Base-by-base conservation (phyloP, 331 rosid genomes). In the Rosa hybrid region DNA sequence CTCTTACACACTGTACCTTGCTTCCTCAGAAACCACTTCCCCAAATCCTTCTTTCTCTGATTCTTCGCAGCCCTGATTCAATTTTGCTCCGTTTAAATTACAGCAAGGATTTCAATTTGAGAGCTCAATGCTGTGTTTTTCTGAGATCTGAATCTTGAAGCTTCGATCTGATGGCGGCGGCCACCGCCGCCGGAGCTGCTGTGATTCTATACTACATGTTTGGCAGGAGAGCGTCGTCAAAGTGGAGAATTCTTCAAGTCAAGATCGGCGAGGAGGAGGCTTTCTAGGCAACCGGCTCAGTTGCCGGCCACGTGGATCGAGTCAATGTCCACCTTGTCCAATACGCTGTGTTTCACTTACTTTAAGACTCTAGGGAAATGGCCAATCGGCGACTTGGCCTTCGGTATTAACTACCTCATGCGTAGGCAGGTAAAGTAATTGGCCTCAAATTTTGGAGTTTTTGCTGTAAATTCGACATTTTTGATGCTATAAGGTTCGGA, bases 291-390 rank as follows among this genome's bases (percentile, higher is more conserved):
- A 34, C 38, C 38, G 38, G 38, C 38, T 34, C 88, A 90, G 87
- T 92, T 97, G 0, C 98, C 98, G 53, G 97, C 95, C 79, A 94
- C 90, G 45, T 81, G 93, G 80, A 77, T 92, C 13, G 98, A 94
- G 83, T 88, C 98, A 44, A 88, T 94, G 46, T 83, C 83, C 6
- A 94, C 93, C 50, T 71, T 94, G 57, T 86, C 97, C 13, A 97
- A 94, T 80, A 94, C 98, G 48, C 81, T 94, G 68, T 83, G 97
- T 83, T 94, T 88, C 71, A 94, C 97, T 4, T 91, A 94, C 73
- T 82, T 97, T 0, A 97, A 94, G 78, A 94, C 98, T 12, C 81
- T 94, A 23, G 97, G 97, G 2, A 94, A 92, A 75, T 94, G 98
- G 98, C 97, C 97, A 59, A 94, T 27, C 0, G 1, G 30, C 30